Percentiles rank a stretch among this genome's conserved stretches.
Evolutionary conservation across 2,329 filamentous ascomycete genomes (phyloP).

Genomic region (Aspergillus sp.): DNA sequence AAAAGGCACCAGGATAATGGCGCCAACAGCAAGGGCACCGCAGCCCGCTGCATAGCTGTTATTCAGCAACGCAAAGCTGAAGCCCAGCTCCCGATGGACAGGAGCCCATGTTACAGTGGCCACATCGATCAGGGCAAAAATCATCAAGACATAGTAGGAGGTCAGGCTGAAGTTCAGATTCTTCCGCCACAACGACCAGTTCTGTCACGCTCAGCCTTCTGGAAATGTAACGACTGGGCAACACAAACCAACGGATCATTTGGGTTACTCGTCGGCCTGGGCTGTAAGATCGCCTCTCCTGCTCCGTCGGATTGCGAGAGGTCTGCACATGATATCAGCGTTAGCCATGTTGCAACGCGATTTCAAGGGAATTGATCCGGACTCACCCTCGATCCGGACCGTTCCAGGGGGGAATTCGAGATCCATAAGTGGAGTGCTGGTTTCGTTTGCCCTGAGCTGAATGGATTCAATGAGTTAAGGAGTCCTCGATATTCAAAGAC

Average conservation of each 20-base stretch:
- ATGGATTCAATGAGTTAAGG: too few relatives aligned
- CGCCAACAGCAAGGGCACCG: conserved; percentile 34
- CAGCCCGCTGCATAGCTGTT: conserved; percentile 38
- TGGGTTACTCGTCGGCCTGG: conserved; percentile 17
- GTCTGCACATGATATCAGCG: too few relatives aligned
- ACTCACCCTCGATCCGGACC: conserved; percentile 10
- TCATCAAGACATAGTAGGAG: conserved; percentile 19
- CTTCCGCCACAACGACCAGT: conserved; percentile 19
- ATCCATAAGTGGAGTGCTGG: too few relatives aligned
- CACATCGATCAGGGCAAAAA: conserved; percentile 10
- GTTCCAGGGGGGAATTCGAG: conserved; percentile 15
- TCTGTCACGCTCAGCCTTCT: conserved; percentile 5
- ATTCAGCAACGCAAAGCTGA: conserved; percentile 35
- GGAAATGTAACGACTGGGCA: background rate
- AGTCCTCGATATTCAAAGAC: too few relatives aligned
- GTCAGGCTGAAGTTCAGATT: conserved; percentile 17
- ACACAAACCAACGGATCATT: conserved; percentile 17
- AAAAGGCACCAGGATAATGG: conserved; percentile 37
- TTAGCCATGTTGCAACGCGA: background rate
- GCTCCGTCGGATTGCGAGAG: background rate
- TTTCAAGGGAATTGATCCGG: conserved; percentile 1
- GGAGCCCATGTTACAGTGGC: conserved; percentile 32
- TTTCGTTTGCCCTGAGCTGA: too few relatives aligned
- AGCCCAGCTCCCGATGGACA: conserved; percentile 35
- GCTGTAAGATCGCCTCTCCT: conserved; percentile 12